phyloP scores from a whole-genome alignment of 176 grass and related monocot genomes.

The Chrysopogon serrulatus region DNA sequence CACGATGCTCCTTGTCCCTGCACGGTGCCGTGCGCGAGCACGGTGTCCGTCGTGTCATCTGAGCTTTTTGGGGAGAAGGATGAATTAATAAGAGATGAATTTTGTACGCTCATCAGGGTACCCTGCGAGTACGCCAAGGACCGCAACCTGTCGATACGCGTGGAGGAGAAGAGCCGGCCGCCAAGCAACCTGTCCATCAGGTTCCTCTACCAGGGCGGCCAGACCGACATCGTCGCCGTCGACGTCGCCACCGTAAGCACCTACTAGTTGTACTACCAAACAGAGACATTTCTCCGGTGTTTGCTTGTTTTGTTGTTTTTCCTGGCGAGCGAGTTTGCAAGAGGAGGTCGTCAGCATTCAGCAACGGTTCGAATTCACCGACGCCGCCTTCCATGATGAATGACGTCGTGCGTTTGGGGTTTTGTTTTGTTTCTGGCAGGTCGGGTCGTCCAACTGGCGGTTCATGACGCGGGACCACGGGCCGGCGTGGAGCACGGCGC shows the following conservation, averaged over 20 bases:
- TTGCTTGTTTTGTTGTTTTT: no score
- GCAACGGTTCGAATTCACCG: neutral
- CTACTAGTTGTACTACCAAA: no score
- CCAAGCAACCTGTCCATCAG: slow-evolving; percentile 36
- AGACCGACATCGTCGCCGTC: slow-evolving; percentile 77
- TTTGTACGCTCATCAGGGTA: slow-evolving; percentile 33
- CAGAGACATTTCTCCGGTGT: neutral
- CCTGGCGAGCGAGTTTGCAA: neutral
- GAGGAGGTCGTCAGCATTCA: neutral
- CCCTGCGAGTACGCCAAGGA: slow-evolving; percentile 51
- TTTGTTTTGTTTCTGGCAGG: slow-evolving; percentile 8
- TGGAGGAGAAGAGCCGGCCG: slow-evolving; percentile 45
- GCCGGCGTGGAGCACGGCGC: slow-evolving; percentile 64
- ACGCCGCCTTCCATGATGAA: neutral
- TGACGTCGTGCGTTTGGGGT: neutral
- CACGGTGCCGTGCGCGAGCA: neutral
- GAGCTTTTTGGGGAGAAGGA: neutral
- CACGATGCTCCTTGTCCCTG: neutral
- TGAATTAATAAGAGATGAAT: neutral
- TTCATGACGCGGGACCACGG: slow-evolving; percentile 53
- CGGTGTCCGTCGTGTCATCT: neutral
- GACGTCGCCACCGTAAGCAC: slow-evolving; percentile 58
- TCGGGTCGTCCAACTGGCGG: slow-evolving; percentile 55
- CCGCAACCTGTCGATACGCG: slow-evolving; percentile 63
- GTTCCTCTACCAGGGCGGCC: slow-evolving; percentile 77